Percentiles rank a stretch among this genome's conserved stretches.
phyloP scores from a whole-genome alignment of 495 filamentous ascomycete species.

The Lindgomyces ingoldianus region DNA sequence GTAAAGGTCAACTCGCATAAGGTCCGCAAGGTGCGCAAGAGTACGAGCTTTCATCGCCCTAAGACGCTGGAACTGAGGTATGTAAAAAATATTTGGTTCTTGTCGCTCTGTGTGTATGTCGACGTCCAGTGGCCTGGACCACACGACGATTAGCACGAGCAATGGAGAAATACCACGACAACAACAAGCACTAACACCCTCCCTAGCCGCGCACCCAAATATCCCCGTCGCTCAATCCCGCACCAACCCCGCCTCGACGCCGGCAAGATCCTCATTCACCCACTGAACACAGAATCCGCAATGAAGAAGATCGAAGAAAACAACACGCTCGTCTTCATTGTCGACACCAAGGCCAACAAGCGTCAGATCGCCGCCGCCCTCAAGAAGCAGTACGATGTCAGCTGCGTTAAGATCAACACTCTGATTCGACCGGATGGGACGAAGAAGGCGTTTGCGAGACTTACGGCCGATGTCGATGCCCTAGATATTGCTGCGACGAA shows the following conservation, averaged over 20 bases:
- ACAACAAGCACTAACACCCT: neutral
- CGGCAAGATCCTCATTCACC: slow-evolving; percentile 53
- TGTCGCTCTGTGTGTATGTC: neutral
- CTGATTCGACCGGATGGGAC: slow-evolving; percentile 93
- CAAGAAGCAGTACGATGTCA: slow-evolving; percentile 99
- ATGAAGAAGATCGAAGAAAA: slow-evolving; percentile 99
- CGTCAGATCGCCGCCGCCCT: slow-evolving; percentile 97
- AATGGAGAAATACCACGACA: too few species aligned
- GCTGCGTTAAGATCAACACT: slow-evolving; percentile 97
- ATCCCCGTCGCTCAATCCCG: slow-evolving; percentile 91
- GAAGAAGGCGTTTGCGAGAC: slow-evolving; percentile 97
- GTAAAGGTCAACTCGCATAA: slow-evolving; percentile 74
- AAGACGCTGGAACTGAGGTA: slow-evolving; percentile 85
- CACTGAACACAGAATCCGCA: slow-evolving; percentile 95
- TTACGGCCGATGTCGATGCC: slow-evolving; percentile 95
- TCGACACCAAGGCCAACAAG: slow-evolving; percentile 96
- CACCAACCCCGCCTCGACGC: slow-evolving; percentile 89
- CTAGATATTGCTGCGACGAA: slow-evolving; percentile 99
- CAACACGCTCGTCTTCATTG: slow-evolving; percentile 99
- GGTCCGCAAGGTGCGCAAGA: slow-evolving; percentile 84
- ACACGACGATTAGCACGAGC: too few species aligned
- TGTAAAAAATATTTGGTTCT: neutral
- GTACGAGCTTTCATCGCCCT: slow-evolving; percentile 95
- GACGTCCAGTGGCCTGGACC: too few species aligned
- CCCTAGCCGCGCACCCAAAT: slow-evolving; percentile 75